Conservation (phyloP, 352 stramenopile species). For the Blastocystis sp. region DNA sequence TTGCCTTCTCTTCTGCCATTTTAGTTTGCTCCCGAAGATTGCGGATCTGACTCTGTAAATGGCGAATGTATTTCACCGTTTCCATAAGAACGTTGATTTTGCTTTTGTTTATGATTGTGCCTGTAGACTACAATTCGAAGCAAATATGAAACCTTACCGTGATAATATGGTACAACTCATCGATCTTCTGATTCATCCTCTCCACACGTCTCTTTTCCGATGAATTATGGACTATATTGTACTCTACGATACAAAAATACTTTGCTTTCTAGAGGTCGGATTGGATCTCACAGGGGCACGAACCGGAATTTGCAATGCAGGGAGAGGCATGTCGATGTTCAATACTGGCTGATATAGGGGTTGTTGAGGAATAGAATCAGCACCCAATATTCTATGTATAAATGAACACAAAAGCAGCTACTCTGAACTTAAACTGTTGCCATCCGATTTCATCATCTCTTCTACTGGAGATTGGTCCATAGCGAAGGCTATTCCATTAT, state of each 20-base stretch:
- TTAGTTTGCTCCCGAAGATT: neutral
- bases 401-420: neutral
- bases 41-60: slow-evolving; percentile 24
- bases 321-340: neutral
- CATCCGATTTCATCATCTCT: neutral
- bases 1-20: slow-evolving; percentile 28
- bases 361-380: no score
- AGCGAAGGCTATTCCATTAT: neutral
- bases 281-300: neutral
- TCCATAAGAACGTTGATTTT: slow-evolving; percentile 60
- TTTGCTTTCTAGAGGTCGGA: neutral
- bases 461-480: neutral
- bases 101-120: slow-evolving; percentile 59
- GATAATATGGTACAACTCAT: slow-evolving; percentile 55
- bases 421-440: neutral
- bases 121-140: slow-evolving; percentile 12
- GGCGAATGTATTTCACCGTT: slow-evolving; percentile 40
- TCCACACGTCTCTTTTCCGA: slow-evolving; percentile 46
- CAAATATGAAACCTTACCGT: neutral
- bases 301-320: neutral
- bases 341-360: no score
- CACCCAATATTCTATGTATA: neutral
- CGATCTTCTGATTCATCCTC: slow-evolving; percentile 50
- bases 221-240: slow-evolving; percentile 26
- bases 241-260: neutral